Evolutionary conservation across 768 basidiomycete species (phyloP).

Genomic region (Jaapia argillacea): DNA sequence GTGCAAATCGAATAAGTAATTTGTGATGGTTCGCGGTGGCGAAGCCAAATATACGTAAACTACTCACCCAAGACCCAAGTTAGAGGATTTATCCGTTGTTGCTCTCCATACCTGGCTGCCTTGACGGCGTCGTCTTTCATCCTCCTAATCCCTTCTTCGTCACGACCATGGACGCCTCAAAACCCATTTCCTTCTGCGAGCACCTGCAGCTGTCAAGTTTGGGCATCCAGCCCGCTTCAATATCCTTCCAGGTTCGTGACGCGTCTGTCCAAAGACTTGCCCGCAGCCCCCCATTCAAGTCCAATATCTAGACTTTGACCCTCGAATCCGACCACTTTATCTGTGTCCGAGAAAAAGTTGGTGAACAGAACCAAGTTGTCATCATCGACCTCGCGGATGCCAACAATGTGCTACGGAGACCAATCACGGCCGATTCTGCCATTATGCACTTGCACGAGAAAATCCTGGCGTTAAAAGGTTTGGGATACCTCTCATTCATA

Average conservation of each 20-base stretch:
- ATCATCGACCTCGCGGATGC: slow-evolving; percentile 97
- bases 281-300: slow-evolving; percentile 1
- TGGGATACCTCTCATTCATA: slow-evolving; percentile 11
- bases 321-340: slow-evolving; percentile 98
- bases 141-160: too few species aligned
- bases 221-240: slow-evolving; percentile 92
- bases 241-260: slow-evolving; percentile 84
- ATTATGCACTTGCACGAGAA: slow-evolving; percentile 98
- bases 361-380: slow-evolving; percentile 95
- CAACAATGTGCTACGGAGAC: slow-evolving; percentile 92
- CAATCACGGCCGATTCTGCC: slow-evolving; percentile 96
- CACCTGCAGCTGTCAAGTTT: slow-evolving; percentile 92
- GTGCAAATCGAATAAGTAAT: too few species aligned
- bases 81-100: too few species aligned
- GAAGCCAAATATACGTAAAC: too few species aligned
- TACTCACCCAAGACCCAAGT: too few species aligned
- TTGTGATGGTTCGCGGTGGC: too few species aligned
- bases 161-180: slow-evolving; percentile 30
- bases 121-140: too few species aligned
- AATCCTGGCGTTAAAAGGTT: slow-evolving; percentile 92
- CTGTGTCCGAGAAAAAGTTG: slow-evolving; percentile 92
- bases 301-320: slow-evolving; percentile 61
- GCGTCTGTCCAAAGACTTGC: slow-evolving; percentile 3
- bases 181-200: slow-evolving; percentile 85
- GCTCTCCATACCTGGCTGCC: too few species aligned